Base-by-base conservation (phyloP, 2,329 filamentous ascomycete species). In the Penicillium sp. region DNA sequence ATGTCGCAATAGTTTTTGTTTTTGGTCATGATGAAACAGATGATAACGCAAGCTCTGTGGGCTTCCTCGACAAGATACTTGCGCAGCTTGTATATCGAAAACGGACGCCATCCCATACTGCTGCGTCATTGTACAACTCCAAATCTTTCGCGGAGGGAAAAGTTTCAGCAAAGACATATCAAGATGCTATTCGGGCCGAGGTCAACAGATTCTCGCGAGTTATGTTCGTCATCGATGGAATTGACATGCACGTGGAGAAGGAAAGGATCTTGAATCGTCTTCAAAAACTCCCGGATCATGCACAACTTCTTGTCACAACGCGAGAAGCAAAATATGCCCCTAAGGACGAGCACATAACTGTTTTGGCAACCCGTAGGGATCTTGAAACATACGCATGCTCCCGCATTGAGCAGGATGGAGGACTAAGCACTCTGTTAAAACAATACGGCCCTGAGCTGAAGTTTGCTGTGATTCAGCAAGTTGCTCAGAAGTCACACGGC, bases 61-160 rank as follows among this genome's bases (percentile, higher is more conserved):
- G 54, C 8, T 40, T 73, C 1, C 52, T 73, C 0, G 48, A 62
- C 6, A 69, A 60, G 6, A 69, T 73, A 6, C 56, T 73, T 0
- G 71, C 69, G 1, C 71, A 73, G 38, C 62, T 73, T 7, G 66
- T 73, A 1, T 67, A 71, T 48, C 66, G 70, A 2, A 71, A 66
- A 29, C 64, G 70, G 8, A 60, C 35, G 2, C 54, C 62, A 2
- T 71, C 67, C 1, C 52, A 70, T n/a, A 53, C 66, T 2, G 70
- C 70, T 0, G 45, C 61, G 0, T 54, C 60, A 0, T 50, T 73
- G 0, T 71, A 73, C 29, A 17, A 67, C 0, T 69, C 69, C 0
- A 66, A 71, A 29, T 61, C 64, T 0, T 52, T 66, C 1, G 52
- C 55, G 0, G 57, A 58, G 6, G 66, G 64, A 6, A 62, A 58